phyloP scores from a whole-genome alignment of 2,329 filamentous ascomycete species.

The Dryadomyces quercivorus region DNA sequence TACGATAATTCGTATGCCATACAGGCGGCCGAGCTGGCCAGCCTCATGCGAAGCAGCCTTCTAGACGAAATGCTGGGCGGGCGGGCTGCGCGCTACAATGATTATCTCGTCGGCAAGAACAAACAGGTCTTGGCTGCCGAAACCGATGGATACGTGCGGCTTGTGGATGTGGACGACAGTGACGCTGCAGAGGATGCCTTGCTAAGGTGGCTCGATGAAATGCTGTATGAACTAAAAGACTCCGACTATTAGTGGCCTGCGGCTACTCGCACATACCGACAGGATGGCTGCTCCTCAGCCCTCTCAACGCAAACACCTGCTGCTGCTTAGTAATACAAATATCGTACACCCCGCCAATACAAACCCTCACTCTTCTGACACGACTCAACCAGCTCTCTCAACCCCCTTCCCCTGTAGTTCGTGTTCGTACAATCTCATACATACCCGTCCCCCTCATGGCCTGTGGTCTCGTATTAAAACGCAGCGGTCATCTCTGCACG shows the following conservation, averaged over 20 bases:
- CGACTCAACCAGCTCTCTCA: background rate
- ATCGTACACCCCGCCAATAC: too few relatives aligned
- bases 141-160: slow-evolving; percentile 24
- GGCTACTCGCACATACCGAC: too few relatives aligned
- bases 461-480: too few relatives aligned
- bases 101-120: background rate
- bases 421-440: background rate
- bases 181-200: background rate
- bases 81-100: slow-evolving; percentile 27
- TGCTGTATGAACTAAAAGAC: background rate
- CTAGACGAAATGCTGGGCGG: slow-evolving; percentile 28
- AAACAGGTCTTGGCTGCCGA: slow-evolving; percentile 13
- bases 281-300: too few relatives aligned
- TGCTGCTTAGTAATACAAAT: too few relatives aligned
- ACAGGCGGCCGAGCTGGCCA: slow-evolving; percentile 35
- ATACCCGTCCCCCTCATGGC: background rate
- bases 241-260: too few relatives aligned
- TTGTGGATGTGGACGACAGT: slow-evolving; percentile 21
- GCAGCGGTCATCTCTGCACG: background rate
- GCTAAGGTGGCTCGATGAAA: slow-evolving; percentile 7
- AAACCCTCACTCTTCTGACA: too few relatives aligned
- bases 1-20: slow-evolving; percentile 29
- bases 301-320: too few relatives aligned
- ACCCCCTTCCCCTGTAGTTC: too few relatives aligned
- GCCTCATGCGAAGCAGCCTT: slow-evolving; percentile 36